Base-by-base conservation (phyloP, 106 monocot species). In the Acorus calamus region DNA sequence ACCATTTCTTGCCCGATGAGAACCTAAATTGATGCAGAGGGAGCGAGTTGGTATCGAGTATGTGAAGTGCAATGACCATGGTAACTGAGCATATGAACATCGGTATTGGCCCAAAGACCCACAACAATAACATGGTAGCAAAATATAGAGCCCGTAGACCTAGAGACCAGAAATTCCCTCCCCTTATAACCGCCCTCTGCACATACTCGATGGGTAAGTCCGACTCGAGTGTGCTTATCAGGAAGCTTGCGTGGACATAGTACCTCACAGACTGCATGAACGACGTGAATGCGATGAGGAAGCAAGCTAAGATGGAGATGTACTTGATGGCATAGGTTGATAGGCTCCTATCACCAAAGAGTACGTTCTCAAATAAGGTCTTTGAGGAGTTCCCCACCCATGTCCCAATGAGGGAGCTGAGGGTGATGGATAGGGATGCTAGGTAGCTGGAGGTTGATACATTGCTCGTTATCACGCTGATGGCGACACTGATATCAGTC, bases 61-160 rank as follows among this genome's bases (percentile, higher is more conserved):
- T 51, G 48, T 61, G 44, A 60, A 70, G 14, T 3, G 49, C 52
- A 11, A 47, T 8, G 8, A 70, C 60, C 52, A 60, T 70, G 61
- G 46, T 28, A 3, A 70, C 3, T 1, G 60, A 70, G 61, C 60
- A 52, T 12, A 50, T 45, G 13, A 60, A 60, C 70, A 70, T 70
- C 0, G 70, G 70, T 60, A 70, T 70, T 2, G 61, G 70, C 4
- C 70, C 70, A 41, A 70, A 70, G 44, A 70, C n/a, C 70, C 70
- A 70, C 7, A 70, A 61, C 70, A 70, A 42, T 45, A 70, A 43
- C 2, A 47, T 54, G 44, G 70, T 70, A 8, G 70, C 70, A 45
- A 70, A 53, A 14, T 61, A 70, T 8, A 70, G 70, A 7, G 61
- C 52, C 41, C 70, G 49, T 4, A 61, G 61, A 2, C 70, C 70